Conservation (phyloP, 2,329 filamentous ascomycete genomes). For the Aspergillus ochraceoroseus region DNA sequence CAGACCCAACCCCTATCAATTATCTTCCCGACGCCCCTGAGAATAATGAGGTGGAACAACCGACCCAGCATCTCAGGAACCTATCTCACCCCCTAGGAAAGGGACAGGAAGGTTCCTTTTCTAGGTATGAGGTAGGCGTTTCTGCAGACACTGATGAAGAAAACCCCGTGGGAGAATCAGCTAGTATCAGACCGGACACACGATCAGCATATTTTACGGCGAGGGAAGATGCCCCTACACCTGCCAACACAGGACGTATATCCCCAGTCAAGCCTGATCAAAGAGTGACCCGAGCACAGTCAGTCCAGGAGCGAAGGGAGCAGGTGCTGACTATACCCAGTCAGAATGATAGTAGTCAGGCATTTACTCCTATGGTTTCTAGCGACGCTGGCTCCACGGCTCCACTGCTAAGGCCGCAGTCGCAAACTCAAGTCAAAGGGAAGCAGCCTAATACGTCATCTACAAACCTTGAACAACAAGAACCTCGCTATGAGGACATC, state of each 20-base stretch:
- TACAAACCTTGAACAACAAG: conserved; percentile 31
- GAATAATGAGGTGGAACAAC: conserved; percentile 15
- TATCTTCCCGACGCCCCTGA: conserved; percentile 18
- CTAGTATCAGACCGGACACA: conserved; percentile 18
- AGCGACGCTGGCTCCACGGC: conserved; percentile 35
- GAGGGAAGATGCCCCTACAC: conserved; percentile 23
- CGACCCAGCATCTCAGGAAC: conserved; percentile 18
- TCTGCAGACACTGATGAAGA: conserved; percentile 9
- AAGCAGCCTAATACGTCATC: conserved; percentile 16
- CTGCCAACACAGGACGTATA: conserved; percentile 15
- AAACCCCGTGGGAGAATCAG: conserved; percentile 3
- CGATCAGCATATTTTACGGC: conserved; percentile 33
- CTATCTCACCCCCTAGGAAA: conserved; percentile 25
- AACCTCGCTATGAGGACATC: conserved; percentile 29
- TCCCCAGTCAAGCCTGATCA: conserved; percentile 17
- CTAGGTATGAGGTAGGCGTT: background rate
- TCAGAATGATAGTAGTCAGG: conserved; percentile 21
- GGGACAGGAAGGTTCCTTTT: conserved; percentile 11
- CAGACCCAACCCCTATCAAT: conserved; percentile 14
- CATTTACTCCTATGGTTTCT: conserved; percentile 21
- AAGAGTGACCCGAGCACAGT: conserved; percentile 5
- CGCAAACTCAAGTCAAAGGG: conserved; percentile 21
- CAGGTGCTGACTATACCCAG: conserved; percentile 19
- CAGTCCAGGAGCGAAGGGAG: conserved; percentile 9
- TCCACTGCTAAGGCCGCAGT: conserved; percentile 28